Evolutionary conservation across 768 basidiomycete genomes (phyloP).

Genomic region (Stropharia rugosoannulata): DNA sequence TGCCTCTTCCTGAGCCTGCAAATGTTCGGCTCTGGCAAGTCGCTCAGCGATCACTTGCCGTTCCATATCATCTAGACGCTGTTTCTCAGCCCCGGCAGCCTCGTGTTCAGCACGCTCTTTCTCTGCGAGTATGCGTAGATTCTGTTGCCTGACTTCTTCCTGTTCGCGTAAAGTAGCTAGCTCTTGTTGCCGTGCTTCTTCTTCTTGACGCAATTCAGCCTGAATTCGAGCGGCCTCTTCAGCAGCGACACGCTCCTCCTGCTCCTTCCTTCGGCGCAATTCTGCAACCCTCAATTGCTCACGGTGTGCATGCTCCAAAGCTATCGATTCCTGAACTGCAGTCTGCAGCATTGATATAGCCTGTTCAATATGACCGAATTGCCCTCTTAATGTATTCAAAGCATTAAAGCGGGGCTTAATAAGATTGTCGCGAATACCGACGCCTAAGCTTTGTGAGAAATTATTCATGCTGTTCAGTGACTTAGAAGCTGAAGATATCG

Average conservation of each 20-base stretch:
- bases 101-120: conserved; percentile 25
- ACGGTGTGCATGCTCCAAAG: conserved; percentile 39
- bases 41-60: conserved; percentile 15
- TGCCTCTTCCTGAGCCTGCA: conserved; percentile 30
- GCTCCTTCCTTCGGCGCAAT: conserved; percentile 31
- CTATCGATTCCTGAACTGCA: conserved; percentile 39
- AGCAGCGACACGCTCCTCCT: conserved; percentile 33
- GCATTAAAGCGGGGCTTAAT: conserved; percentile 47
- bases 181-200: conserved; percentile 28
- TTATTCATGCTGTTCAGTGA: conserved; percentile 57
- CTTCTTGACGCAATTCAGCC: conserved; percentile 29
- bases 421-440: conserved; percentile 44
- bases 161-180: conserved; percentile 27
- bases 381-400: conserved; percentile 50
- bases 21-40: conserved; percentile 14
- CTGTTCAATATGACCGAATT: conserved; percentile 48
- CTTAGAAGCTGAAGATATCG: conserved; percentile 54
- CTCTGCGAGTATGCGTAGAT: conserved; percentile 25
- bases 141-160: conserved; percentile 25
- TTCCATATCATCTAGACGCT: conserved; percentile 22
- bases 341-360: conserved; percentile 38
- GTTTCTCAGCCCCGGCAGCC: conserved; percentile 22
- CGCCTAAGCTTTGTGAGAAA: conserved; percentile 39
- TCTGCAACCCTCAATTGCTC: conserved; percentile 35
- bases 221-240: conserved; percentile 35